Conservation (phyloP, 2,329 filamentous ascomycete genomes). For the Orbilia blumenaviensis region DNA sequence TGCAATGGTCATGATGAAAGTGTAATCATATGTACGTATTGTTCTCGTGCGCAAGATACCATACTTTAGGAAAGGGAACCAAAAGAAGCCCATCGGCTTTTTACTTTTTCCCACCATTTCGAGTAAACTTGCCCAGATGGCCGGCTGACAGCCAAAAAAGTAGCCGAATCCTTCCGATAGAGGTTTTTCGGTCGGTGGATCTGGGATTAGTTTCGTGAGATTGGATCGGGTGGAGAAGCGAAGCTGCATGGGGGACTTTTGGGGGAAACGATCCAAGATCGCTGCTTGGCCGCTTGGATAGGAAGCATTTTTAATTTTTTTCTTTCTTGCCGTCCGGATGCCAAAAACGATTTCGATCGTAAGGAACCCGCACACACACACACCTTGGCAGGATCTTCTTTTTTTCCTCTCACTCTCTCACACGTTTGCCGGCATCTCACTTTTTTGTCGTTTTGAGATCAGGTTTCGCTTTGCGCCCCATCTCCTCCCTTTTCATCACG, state of each 20-base stretch:
- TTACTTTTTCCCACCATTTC: not conserved
- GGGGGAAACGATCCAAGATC: not conserved
- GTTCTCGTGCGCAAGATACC: too few species aligned
- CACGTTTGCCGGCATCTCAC: too few species aligned
- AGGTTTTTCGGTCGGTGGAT: conserved; percentile 40
- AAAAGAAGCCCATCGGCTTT: not conserved
- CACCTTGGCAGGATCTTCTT: not conserved
- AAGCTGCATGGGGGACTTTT: conserved; percentile 30
- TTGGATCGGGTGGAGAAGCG: conserved; percentile 49
- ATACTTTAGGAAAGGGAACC: not conserved
- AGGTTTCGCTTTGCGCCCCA: not conserved
- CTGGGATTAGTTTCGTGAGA: conserved; percentile 41
- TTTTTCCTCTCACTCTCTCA: not conserved
- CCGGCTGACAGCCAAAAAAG: conserved; percentile 39
- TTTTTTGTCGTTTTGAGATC: too few species aligned
- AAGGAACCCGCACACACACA: not conserved
- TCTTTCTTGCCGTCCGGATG: not conserved
- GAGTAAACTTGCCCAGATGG: conserved; percentile 49
- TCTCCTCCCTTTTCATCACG: not conserved
- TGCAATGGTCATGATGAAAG: not conserved
- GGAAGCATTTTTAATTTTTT: not conserved
- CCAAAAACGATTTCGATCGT: conserved; percentile 1
- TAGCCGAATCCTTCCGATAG: conserved; percentile 52
- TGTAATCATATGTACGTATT: too few species aligned
- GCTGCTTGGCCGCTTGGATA: conserved; percentile 7